These are phyloP conservation scores for Davidsoniella australis DNA, from an alignment of 2,329 filamentous ascomycete species.

Conservation along the genomic window DNA sequence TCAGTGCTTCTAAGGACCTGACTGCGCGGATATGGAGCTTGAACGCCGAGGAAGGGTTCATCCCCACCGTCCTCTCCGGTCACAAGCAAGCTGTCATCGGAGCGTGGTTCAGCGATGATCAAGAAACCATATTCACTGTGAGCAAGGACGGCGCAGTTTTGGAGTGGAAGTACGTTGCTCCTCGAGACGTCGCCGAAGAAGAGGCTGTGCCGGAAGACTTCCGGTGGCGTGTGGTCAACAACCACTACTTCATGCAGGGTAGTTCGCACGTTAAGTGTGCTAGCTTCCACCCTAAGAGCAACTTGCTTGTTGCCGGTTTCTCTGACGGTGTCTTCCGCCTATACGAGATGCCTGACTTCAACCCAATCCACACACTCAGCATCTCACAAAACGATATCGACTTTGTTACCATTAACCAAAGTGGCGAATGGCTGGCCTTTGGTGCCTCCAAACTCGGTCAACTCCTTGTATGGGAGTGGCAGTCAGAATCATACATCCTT, in stretches of 20 bases:
- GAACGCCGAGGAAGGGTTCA: conserved; percentile 70
- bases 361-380: conserved; percentile 78
- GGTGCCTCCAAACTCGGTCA: conserved; percentile 90
- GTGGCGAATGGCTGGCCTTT: conserved; percentile 93
- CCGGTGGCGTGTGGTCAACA: conserved; percentile 80
- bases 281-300: conserved; percentile 71
- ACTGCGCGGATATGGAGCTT: conserved; percentile 92
- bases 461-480: conserved; percentile 98
- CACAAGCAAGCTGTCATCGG: conserved; percentile 80
- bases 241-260: conserved; percentile 87
- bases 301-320: conserved; percentile 90
- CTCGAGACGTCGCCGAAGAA: conserved; percentile 39
- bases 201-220: conserved; percentile 32
- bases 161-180: conserved; percentile 63
- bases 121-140: conserved; percentile 90
- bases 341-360: conserved; percentile 92
- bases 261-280: conserved; percentile 76
- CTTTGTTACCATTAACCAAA: conserved; percentile 82
- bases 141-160: conserved; percentile 97
- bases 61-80: conserved; percentile 74
- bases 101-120: conserved; percentile 93
- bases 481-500: conserved; percentile 94
- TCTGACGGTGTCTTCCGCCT: conserved; percentile 86
- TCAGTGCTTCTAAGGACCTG: conserved; percentile 81
- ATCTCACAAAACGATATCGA: conserved; percentile 97